A percentile compares a stretch with the other conserved stretches of the same genome.
These are phyloP conservation scores for Dispira parvispora DNA, from an alignment of 192 early-diverging fungal species.

Conservation along the genomic window DNA sequence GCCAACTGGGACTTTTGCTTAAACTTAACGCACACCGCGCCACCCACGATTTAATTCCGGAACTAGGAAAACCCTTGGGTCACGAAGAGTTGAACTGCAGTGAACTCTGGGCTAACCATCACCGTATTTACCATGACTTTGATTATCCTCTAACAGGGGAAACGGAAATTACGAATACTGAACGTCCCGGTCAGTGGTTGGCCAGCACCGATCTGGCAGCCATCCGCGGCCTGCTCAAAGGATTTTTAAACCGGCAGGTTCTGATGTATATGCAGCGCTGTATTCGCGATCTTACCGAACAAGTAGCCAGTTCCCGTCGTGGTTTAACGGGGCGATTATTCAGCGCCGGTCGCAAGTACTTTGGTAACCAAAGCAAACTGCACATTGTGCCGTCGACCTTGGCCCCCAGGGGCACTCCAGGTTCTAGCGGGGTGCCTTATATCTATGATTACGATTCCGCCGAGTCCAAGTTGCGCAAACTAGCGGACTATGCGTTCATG, in stretches of 20 bases:
- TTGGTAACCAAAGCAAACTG: slow-evolving; percentile 40
- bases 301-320: slow-evolving; percentile 71
- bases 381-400: slow-evolving; percentile 14
- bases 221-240: slow-evolving; percentile 26
- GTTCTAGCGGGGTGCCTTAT: slow-evolving; percentile 18
- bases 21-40: slow-evolving; percentile 20
- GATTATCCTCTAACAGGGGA: not conserved
- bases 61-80: slow-evolving; percentile 8
- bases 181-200: slow-evolving; percentile 17
- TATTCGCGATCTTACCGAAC: slow-evolving; percentile 78
- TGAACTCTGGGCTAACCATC: slow-evolving; percentile 18
- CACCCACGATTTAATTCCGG: slow-evolving; percentile 2
- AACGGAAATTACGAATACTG: slow-evolving; percentile 12
- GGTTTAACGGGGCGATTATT: slow-evolving; percentile 83
- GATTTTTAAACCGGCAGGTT: slow-evolving; percentile 55
- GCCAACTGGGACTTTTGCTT: slow-evolving; percentile 23
- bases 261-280: slow-evolving; percentile 80
- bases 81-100: slow-evolving; percentile 18
- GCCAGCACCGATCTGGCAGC: slow-evolving; percentile 27
- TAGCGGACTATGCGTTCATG: slow-evolving; percentile 97
- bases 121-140: slow-evolving; percentile 8
- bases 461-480: slow-evolving; percentile 78
- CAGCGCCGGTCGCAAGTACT: slow-evolving; percentile 65
- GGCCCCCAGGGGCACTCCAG: slow-evolving; percentile 13
- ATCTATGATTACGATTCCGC: slow-evolving; percentile 58